Conservation (phyloP, 192 early-diverging fungal genomes). For the Helicostylum pulchrum region DNA sequence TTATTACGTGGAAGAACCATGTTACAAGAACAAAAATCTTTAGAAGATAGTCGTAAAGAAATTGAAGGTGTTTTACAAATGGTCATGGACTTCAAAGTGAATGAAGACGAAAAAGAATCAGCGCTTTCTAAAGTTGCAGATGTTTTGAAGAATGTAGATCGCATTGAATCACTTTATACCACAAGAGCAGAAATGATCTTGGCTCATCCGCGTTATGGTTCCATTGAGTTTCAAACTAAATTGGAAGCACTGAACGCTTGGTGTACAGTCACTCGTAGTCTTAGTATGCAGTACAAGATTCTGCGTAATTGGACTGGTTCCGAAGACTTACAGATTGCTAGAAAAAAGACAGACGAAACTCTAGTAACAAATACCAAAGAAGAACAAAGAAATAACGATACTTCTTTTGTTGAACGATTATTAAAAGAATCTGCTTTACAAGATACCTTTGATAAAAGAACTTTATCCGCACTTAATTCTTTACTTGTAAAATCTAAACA, state of each 20-base stretch:
- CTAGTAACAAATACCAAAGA: not conserved
- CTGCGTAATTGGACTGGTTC: constrained; percentile 82
- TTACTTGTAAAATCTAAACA: constrained; percentile 61
- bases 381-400: constrained; percentile 34
- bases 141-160: constrained; percentile 72
- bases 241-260: constrained; percentile 75
- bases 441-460: constrained; percentile 71
- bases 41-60: constrained; percentile 64
- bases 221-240: constrained; percentile 61
- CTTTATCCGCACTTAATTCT: constrained; percentile 57
- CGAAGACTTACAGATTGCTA: constrained; percentile 56
- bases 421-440: constrained; percentile 79
- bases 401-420: constrained; percentile 81
- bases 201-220: constrained; percentile 69
- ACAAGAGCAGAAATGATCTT: constrained; percentile 56
- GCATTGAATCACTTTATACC: constrained; percentile 76
- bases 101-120: constrained; percentile 28
- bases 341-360: constrained; percentile 10
- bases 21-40: constrained; percentile 60
- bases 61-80: constrained; percentile 54
- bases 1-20: constrained; percentile 56
- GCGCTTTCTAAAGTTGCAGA: constrained; percentile 62
- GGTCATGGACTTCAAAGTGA: constrained; percentile 58
- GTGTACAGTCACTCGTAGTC: constrained; percentile 66
- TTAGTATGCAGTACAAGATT: constrained; percentile 71